phyloP scores from a whole-genome alignment of 768 basidiomycete genomes.

The Termitomyces sp. region DNA sequence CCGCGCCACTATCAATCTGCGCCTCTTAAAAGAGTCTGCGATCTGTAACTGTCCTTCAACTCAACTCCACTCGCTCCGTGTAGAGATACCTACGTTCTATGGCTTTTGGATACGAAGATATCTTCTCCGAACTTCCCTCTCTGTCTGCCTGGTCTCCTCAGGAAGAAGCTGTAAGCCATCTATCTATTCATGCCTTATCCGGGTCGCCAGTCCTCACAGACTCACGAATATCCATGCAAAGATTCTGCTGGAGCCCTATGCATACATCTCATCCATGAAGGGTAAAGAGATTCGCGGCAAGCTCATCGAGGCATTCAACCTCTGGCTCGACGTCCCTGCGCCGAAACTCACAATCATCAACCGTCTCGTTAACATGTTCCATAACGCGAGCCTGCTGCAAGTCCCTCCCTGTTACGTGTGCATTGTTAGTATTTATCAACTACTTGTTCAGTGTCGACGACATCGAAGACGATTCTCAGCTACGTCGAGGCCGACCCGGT shows the following conservation, averaged over 20 bases:
- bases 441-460: slow-evolving; percentile 69
- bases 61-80: not conserved
- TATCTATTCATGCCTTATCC: not conserved
- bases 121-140: not conserved
- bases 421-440: not conserved
- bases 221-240: not conserved
- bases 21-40: not conserved
- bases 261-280: slow-evolving; percentile 74
- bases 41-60: not conserved
- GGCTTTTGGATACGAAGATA: not conserved
- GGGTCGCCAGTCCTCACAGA: not conserved
- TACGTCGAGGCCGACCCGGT: slow-evolving; percentile 83
- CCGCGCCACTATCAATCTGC: not conserved
- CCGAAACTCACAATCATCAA: slow-evolving; percentile 69
- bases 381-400: slow-evolving; percentile 89
- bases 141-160: not conserved
- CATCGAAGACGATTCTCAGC: slow-evolving; percentile 87
- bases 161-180: not conserved
- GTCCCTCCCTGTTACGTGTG: slow-evolving; percentile 10
- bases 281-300: slow-evolving; percentile 90
- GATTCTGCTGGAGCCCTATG: slow-evolving; percentile 71
- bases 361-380: slow-evolving; percentile 86
- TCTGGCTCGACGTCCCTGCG: slow-evolving; percentile 79
- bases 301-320: slow-evolving; percentile 90
- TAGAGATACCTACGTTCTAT: not conserved